phyloP scores from a whole-genome alignment of 176 grass and related monocot genomes.

The Paspalum notatum region DNA sequence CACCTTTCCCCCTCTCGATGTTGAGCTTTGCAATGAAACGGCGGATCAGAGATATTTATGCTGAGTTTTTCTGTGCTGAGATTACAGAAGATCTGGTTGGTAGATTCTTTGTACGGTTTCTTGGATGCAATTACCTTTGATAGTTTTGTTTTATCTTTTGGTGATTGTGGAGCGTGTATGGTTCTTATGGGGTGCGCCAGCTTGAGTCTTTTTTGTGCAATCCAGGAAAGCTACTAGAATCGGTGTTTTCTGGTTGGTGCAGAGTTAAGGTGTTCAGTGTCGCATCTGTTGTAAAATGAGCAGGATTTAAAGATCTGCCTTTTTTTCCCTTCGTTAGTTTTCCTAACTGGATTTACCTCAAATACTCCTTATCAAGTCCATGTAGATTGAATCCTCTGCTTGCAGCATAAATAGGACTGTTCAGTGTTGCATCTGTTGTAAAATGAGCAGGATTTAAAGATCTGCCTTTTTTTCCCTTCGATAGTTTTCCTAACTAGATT shows the following conservation, averaged over 20 bases:
- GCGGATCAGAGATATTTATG: conserved; percentile 20
- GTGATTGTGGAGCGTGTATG: not conserved
- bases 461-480: not conserved
- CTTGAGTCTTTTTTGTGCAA: conserved; percentile 17
- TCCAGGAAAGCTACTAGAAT: conserved; percentile 11
- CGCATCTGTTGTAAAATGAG: not conserved
- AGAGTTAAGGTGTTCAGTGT: not conserved
- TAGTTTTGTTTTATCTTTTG: conserved; percentile 9
- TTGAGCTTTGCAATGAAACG: conserved; percentile 39
- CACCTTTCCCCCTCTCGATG: conserved; percentile 24
- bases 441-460: conserved; percentile 16
- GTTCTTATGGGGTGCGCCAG: not conserved
- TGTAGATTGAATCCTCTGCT: conserved; percentile 5
- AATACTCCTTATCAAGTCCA: not conserved
- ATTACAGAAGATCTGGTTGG: conserved; percentile 38
- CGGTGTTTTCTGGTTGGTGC: not conserved
- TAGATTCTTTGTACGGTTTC: conserved; percentile 24
- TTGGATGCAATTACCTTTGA: not conserved
- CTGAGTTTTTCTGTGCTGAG: not conserved
- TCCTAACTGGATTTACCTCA: not conserved
- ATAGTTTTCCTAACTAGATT: not conserved
- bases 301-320: conserved; percentile 18
- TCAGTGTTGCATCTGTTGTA: not conserved
- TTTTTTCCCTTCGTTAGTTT: conserved; percentile 2
- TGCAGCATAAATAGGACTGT: not conserved